These are phyloP conservation scores for Citrullus amarus DNA, from an alignment of 306 rosid species.

Conservation along the genomic window DNA sequence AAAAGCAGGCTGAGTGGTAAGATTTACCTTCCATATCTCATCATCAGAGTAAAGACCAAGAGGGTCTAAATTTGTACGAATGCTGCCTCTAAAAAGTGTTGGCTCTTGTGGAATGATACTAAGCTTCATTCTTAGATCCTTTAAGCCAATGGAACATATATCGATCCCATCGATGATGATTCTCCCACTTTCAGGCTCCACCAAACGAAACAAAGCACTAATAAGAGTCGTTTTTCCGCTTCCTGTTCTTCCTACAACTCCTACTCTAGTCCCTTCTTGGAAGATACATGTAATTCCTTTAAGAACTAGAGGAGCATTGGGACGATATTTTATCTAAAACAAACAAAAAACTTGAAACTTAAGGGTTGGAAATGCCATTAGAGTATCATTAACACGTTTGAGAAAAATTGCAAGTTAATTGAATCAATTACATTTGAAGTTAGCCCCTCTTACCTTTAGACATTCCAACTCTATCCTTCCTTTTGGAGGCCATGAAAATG, in stretches of 20 bases:
- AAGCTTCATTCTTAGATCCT: slow-evolving; percentile 58
- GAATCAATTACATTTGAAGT: background rate
- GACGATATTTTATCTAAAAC: slow-evolving; percentile 49
- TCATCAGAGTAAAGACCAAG: slow-evolving; percentile 61
- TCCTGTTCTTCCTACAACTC: slow-evolving; percentile 90
- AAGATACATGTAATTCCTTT: slow-evolving; percentile 63
- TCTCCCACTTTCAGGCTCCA: slow-evolving; percentile 53
- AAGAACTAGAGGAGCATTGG: slow-evolving; percentile 52
- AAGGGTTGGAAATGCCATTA: background rate
- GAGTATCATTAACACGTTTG: background rate
- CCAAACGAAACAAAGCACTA: slow-evolving; percentile 71
- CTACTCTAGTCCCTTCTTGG: slow-evolving; percentile 50
- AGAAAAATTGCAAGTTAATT: background rate
- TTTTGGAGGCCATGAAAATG: slow-evolving; percentile 60
- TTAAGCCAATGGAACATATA: slow-evolving; percentile 59
- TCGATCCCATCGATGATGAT: slow-evolving; percentile 49
- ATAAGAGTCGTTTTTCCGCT: slow-evolving; percentile 69
- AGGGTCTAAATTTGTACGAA: slow-evolving; percentile 72
- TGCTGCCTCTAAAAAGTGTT: slow-evolving; percentile 69
- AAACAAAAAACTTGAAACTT: background rate
- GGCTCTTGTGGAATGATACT: slow-evolving; percentile 86
- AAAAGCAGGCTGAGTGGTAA: background rate
- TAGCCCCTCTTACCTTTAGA: slow-evolving; percentile 28
- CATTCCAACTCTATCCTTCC: slow-evolving; percentile 57
- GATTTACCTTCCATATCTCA: slow-evolving; percentile 61